Evolutionary conservation across 2,329 filamentous ascomycete genomes (phyloP).

Genomic region (Zopfia rhizophila): DNA sequence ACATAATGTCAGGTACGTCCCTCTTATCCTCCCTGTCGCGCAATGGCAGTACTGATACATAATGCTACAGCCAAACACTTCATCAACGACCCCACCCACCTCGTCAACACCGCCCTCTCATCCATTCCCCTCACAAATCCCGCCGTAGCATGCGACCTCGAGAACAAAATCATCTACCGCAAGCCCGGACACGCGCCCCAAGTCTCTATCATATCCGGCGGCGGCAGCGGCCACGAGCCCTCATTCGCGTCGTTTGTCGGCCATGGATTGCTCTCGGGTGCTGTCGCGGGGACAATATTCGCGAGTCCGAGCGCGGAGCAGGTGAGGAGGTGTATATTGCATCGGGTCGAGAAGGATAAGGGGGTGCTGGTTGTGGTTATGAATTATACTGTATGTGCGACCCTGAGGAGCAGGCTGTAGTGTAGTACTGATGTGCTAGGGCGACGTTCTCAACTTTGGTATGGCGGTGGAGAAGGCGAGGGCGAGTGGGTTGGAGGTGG

Average conservation of each 20-base stretch:
- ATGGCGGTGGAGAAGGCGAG: slow-evolving; percentile 93
- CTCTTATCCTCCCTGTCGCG: too few species aligned
- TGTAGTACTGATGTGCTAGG: slow-evolving; percentile 23
- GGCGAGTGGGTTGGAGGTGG: slow-evolving; percentile 77
- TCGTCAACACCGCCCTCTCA: slow-evolving; percentile 80
- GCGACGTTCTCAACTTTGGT: slow-evolving; percentile 83
- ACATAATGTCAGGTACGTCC: too few species aligned
- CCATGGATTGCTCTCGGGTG: slow-evolving; percentile 79
- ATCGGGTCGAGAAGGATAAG: slow-evolving; percentile 74
- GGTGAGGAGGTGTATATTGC: slow-evolving; percentile 78
- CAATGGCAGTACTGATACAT: too few species aligned
- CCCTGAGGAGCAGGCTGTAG: background rate
- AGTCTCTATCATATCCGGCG: slow-evolving; percentile 87
- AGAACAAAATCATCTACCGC: slow-evolving; percentile 86
- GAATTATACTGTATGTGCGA: slow-evolving; percentile 78
- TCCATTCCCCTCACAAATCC: slow-evolving; percentile 87
- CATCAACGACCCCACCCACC: slow-evolving; percentile 81
- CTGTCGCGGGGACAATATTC: slow-evolving; percentile 88
- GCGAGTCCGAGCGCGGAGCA: slow-evolving; percentile 85
- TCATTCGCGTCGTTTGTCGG: slow-evolving; percentile 89
- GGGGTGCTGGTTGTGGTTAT: slow-evolving; percentile 92
- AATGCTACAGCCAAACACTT: slow-evolving; percentile 82
- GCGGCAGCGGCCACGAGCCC: slow-evolving; percentile 90
- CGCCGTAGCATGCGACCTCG: slow-evolving; percentile 77
- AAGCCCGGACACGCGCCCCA: slow-evolving; percentile 64